Percentiles rank a stretch among this genome's conserved stretches.
Evolutionary conservation across 1,139 yeast species (phyloP).

Genomic region (Candida buenavistaensis): DNA sequence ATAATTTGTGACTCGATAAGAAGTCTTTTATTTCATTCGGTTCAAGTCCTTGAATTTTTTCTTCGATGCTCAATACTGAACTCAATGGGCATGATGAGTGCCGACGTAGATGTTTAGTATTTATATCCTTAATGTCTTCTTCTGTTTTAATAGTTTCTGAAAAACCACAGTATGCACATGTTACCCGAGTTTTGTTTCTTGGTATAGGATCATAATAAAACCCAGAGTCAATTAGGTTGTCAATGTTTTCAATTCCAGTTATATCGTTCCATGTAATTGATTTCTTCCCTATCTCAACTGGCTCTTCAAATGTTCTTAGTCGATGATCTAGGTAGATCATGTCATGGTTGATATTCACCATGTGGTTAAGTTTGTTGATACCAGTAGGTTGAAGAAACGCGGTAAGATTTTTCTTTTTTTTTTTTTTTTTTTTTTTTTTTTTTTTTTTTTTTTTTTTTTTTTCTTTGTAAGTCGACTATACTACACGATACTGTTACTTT

Average conservation of each 20-base stretch:
- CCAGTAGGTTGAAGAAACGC: background rate
- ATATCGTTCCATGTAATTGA: conserved; percentile 18
- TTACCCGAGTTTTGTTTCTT: conserved; percentile 44
- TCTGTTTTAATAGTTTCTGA: conserved; percentile 38
- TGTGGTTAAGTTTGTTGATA: background rate
- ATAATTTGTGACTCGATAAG: conserved; percentile 14
- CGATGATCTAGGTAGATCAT: conserved; percentile 22
- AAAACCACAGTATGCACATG: conserved; percentile 63
- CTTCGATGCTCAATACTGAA: conserved; percentile 18
- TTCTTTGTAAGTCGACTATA: no score
- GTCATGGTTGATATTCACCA: conserved; percentile 5
- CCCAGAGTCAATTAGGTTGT: conserved; percentile 55
- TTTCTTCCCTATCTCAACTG: conserved; percentile 14
- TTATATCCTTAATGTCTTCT: conserved; percentile 28
- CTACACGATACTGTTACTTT: no score
- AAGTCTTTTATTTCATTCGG: conserved; percentile 8
- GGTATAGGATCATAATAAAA: conserved; percentile 66
- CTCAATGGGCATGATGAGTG: conserved; percentile 52
- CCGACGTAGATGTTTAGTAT: conserved; percentile 45
- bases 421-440: no score
- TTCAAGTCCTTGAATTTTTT: conserved; percentile 17
- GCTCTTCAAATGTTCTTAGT: conserved; percentile 16
- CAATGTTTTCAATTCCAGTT: conserved; percentile 16
- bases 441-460: no score
- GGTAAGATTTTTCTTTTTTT: no score